phyloP scores from a whole-genome alignment of 2,329 filamentous ascomycete species.

The Verticillium tricorpus region DNA sequence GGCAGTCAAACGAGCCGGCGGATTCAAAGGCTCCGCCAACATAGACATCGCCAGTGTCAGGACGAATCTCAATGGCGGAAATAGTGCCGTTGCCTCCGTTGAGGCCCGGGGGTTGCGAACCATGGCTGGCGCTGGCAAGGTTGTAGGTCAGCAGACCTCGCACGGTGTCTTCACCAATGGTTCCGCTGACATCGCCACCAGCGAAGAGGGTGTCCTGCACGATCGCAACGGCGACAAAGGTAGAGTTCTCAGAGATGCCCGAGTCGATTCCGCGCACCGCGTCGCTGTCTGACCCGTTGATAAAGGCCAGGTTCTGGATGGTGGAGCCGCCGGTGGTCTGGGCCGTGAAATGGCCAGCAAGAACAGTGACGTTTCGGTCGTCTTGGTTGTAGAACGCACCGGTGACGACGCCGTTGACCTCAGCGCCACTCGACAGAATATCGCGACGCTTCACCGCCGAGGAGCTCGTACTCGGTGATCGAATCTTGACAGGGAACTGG shows the following conservation, averaged over 20 bases:
- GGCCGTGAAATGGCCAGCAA: constrained; percentile 82
- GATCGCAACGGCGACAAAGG: constrained; percentile 67
- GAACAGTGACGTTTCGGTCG: constrained; percentile 73
- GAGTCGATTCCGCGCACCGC: constrained; percentile 64
- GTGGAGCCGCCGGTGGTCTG: constrained; percentile 62
- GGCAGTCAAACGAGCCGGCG: constrained; percentile 79
- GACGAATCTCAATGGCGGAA: constrained; percentile 69
- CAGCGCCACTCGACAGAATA: constrained; percentile 26
- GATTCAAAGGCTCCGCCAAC: constrained; percentile 81
- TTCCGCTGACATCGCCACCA: constrained; percentile 75
- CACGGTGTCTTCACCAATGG: constrained; percentile 55
- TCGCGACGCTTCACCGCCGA: constrained; percentile 43
- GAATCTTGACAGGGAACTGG: constrained; percentile 53
- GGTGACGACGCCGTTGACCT: constrained; percentile 65
- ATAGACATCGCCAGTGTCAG: constrained; percentile 69
- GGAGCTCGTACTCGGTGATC: constrained; percentile 27
- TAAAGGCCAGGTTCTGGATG: constrained; percentile 75
- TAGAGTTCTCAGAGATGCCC: constrained; percentile 66
- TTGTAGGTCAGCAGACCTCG: constrained; percentile 79
- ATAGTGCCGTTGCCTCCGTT: constrained; percentile 67
- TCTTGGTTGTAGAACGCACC: constrained; percentile 72
- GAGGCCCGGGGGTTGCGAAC: constrained; percentile 69
- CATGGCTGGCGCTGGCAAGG: constrained; percentile 58
- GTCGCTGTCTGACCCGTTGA: constrained; percentile 69
- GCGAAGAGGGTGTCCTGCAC: constrained; percentile 69